Percentiles rank a stretch among this genome's conserved stretches.
phyloP scores from a whole-genome alignment of 768 basidiomycete genomes.

The Kockovaella imperatae region DNA sequence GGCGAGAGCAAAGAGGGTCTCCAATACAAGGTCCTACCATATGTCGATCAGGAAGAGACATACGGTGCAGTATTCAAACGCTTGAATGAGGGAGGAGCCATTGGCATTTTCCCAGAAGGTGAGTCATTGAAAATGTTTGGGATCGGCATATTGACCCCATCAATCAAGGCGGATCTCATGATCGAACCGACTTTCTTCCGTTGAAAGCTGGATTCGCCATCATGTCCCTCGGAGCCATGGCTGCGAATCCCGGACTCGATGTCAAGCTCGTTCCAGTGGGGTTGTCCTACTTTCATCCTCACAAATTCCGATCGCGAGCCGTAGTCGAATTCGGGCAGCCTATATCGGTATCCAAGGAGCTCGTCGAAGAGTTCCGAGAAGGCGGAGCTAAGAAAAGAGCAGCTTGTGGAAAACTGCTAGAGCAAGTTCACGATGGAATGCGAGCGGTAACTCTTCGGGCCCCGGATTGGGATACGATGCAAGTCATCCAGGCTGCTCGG shows the following conservation, averaged over 20 bases:
- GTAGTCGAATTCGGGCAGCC: conserved; percentile 94
- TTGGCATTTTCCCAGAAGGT: conserved; percentile 99
- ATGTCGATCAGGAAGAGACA: conserved; percentile 89
- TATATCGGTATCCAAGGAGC: conserved; percentile 79
- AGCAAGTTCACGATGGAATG: conserved; percentile 82
- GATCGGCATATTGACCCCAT: background rate
- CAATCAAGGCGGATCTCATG: conserved; percentile 82
- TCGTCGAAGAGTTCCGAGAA: conserved; percentile 80
- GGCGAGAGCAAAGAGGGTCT: conserved; percentile 52
- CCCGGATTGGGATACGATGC: conserved; percentile 94
- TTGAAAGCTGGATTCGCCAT: conserved; percentile 95
- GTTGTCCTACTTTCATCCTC: conserved; percentile 62
- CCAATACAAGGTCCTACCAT: conserved; percentile 73
- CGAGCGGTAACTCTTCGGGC: conserved; percentile 94
- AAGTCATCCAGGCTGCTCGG: conserved; percentile 94
- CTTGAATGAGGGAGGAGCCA: conserved; percentile 74
- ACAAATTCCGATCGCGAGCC: conserved; percentile 87
- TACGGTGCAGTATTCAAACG: conserved; percentile 86
- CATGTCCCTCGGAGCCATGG: conserved; percentile 98
- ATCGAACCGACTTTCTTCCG: conserved; percentile 89
- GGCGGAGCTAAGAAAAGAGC: conserved; percentile 83
- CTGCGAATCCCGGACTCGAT: conserved; percentile 69
- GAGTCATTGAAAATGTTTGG: conserved; percentile 6
- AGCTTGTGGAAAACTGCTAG: conserved; percentile 78
- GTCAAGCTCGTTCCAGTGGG: conserved; percentile 79